Evolutionary conservation across 2,329 filamentous ascomycete genomes (phyloP).

Genomic region (Acephala macrosclerotiorum): DNA sequence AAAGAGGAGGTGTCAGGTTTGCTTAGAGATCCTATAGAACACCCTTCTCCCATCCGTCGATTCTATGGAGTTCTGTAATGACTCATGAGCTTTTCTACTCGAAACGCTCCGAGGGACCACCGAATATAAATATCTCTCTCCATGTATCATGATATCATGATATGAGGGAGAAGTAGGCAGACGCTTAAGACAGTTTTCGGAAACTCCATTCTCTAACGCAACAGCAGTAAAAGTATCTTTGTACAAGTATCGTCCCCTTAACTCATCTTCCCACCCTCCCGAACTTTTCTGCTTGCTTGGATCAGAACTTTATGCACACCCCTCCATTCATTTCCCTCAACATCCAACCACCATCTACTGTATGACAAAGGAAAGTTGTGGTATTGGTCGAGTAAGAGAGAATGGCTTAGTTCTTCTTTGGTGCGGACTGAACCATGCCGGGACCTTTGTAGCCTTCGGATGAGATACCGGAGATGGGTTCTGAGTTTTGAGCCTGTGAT

Average conservation of each 20-base stretch:
- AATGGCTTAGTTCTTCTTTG: constrained; percentile 40
- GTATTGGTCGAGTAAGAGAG: constrained; percentile 5
- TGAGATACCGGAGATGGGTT: constrained; percentile 85
- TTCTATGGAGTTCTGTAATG: too few species aligned
- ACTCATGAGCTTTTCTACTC: too few species aligned
- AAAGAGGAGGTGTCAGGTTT: too few species aligned
- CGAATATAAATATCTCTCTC: not conserved
- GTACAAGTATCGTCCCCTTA: constrained; percentile 26
- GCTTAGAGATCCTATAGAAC: too few species aligned
- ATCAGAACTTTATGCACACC: not conserved
- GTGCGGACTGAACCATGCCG: constrained; percentile 72
- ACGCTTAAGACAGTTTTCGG: not conserved
- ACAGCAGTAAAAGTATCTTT: constrained; percentile 24
- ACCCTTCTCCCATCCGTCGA: too few species aligned
- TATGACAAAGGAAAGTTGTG: constrained; percentile 23
- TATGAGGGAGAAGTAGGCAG: not conserved
- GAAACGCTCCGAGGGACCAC: too few species aligned
- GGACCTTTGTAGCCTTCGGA: constrained; percentile 80
- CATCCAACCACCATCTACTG: not conserved
- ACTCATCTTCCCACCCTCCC: constrained; percentile 3
- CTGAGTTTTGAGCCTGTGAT: constrained; percentile 78
- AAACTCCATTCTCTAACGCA: constrained; percentile 21
- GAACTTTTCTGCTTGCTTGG: not conserved
- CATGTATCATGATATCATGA: not conserved
- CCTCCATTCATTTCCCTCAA: not conserved